Evolutionary conservation across 2,329 filamentous ascomycete species (phyloP), one percentile per base, ranked within the genome.

Genomic region (Rutstroemia sp.): DNA sequence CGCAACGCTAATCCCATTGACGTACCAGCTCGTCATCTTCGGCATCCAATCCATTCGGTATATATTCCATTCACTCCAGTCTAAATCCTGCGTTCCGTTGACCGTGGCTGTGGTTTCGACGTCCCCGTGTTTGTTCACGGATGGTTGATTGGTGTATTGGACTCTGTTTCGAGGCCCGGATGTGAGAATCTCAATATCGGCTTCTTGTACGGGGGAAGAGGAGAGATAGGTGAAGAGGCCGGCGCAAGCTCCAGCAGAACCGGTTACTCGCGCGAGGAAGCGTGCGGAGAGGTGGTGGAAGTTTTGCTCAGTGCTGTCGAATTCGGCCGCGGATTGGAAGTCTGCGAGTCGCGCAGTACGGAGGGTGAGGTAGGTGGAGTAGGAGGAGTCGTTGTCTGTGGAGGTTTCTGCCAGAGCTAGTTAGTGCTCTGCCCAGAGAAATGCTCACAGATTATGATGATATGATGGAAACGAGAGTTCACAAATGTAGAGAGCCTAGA

Each of bases 31-130:
- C 5, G 59, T 66, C 38, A 45, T 51, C 19, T 58, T 58, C 4
- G 66, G 66, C 63, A 67, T 67, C 67, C 67, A 69, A 51, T 69
- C 67, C 41, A 67, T 39, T 12, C 67, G 60, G 57, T 68, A 69
- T 3, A 58, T 57, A 56, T 67, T 67, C 67, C 67, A 69, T 3
- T 55, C 19, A 10, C 59, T 66, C 65, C 67, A 68, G 56, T 64
- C 62, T 37, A 57, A 41, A 3, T 27, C 44, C 2, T 45, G 61
- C 2, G 62, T 62, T 1, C 57, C 51, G 45, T 68, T 69, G 4
- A 63, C 51, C 5, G 66, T 67, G 5, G 63, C 63, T 30, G 63
- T 50, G 2, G 58, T 30, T 1, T 64, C 34, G 0, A 41, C 50
- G 48, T 65, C 57, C 0, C 67, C 66, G 4, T 59, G 48, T 25